Evolutionary conservation across 139 green algal species (phyloP).

Genomic region (Micractinium conductrix): DNA sequence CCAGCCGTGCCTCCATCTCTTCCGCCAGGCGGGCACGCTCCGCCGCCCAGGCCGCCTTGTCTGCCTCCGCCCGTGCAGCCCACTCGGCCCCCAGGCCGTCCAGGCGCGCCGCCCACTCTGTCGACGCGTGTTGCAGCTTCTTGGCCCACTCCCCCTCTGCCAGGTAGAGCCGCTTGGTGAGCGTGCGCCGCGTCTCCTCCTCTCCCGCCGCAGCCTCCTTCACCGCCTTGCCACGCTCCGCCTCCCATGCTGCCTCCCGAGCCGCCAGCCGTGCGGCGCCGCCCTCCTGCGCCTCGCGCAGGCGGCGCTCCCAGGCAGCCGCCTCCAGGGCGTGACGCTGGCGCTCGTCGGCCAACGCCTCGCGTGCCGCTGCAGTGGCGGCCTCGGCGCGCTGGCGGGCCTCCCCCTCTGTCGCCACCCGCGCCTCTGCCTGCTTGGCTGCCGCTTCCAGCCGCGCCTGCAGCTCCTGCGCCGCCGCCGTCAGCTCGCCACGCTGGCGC

Average conservation of each 20-base stretch:
- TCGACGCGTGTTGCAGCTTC: slow-evolving; percentile 22
- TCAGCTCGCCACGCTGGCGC: background rate
- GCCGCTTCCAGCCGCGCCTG: background rate
- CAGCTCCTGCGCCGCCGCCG: background rate
- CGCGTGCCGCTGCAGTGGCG: background rate
- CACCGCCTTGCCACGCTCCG: background rate
- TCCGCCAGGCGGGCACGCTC: background rate
- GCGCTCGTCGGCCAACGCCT: slow-evolving; percentile 22
- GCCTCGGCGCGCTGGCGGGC: slow-evolving; percentile 16
- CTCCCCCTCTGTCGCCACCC: background rate
- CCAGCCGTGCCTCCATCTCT: background rate
- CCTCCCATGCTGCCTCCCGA: background rate
- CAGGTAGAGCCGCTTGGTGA: slow-evolving; percentile 27
- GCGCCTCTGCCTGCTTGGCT: background rate
- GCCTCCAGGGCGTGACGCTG: background rate
- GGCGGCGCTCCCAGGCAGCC: slow-evolving; percentile 13
- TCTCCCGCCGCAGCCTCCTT: background rate
- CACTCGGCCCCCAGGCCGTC: slow-evolving; percentile 2
- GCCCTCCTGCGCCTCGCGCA: slow-evolving; percentile 10
- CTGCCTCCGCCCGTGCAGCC: background rate
- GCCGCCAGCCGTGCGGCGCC: background rate
- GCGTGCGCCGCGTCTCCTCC: slow-evolving; percentile 9
- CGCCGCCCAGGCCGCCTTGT: slow-evolving; percentile 12
- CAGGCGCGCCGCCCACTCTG: slow-evolving; percentile 22
- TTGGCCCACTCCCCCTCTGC: slow-evolving; percentile 34